Conservation (phyloP, 116 monocot genomes). For the Cymodocea nodosa region DNA sequence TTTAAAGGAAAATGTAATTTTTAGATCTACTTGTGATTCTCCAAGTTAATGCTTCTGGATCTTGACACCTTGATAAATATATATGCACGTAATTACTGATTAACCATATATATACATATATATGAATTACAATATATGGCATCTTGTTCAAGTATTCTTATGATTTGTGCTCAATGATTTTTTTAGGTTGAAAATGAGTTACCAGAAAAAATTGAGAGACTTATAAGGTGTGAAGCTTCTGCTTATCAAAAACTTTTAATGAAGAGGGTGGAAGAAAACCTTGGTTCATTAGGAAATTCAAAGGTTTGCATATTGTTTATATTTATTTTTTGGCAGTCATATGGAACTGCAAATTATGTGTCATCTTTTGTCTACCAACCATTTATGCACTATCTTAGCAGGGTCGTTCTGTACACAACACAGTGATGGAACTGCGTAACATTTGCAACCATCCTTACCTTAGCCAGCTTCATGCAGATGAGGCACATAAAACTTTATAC, state of each 20-base stretch:
- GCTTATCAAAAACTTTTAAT: slow-evolving; percentile 99
- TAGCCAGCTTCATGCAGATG: slow-evolving; percentile 89
- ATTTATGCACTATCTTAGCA: slow-evolving; percentile 15
- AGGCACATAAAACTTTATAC: slow-evolving; percentile 25
- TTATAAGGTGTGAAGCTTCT: slow-evolving; percentile 95
- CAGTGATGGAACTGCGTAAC: slow-evolving; percentile 98
- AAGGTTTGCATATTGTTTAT: slow-evolving; percentile 38
- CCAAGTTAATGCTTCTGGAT: too few relatives aligned
- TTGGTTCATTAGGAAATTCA: slow-evolving; percentile 73
- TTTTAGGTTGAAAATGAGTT: slow-evolving; percentile 92
- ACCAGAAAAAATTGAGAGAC: slow-evolving; percentile 99
- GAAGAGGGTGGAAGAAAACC: slow-evolving; percentile 96
- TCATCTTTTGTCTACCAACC: too few relatives aligned
- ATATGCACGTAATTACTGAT: too few relatives aligned
- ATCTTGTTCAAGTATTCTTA: too few relatives aligned
- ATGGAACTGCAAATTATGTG: background rate
- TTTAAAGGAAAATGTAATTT: too few relatives aligned
- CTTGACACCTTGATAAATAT: too few relatives aligned
- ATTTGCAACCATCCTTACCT: slow-evolving; percentile 99
- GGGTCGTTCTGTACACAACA: slow-evolving; percentile 88
- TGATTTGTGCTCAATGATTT: background rate
- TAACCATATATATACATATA: too few relatives aligned
- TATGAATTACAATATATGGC: too few relatives aligned
- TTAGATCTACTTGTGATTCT: too few relatives aligned
- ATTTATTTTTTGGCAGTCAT: background rate